Evolutionary conservation across 2,329 filamentous ascomycete genomes (phyloP).

Genomic region (Chrysoporthe deuterocubensis): DNA sequence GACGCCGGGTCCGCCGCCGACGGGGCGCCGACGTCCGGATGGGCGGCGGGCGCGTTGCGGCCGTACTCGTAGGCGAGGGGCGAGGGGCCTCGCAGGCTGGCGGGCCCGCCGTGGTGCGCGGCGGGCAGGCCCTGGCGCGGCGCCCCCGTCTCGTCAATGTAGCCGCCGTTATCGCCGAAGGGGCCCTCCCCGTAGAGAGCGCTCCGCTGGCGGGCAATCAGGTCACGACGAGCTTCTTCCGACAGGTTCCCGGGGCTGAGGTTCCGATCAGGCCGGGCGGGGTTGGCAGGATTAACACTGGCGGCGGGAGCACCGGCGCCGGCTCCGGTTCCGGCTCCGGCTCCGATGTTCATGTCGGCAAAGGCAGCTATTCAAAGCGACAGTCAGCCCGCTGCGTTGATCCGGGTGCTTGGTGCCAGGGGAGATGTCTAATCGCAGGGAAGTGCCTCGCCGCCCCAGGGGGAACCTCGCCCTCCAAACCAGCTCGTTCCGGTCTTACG

Average conservation of each 20-base stretch:
- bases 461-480: too few species aligned
- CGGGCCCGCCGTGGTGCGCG: conserved; percentile 60
- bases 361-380: conserved; percentile 53
- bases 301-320: conserved; percentile 25
- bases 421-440: conserved; percentile 28
- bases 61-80: conserved; percentile 75
- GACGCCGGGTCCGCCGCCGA: conserved; percentile 46
- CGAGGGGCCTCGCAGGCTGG: conserved; percentile 74
- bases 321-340: conserved; percentile 41
- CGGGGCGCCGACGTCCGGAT: conserved; percentile 56
- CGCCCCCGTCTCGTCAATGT: conserved; percentile 69
- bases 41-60: conserved; percentile 47
- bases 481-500: too few species aligned
- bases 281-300: conserved; percentile 52
- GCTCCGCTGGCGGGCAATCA: conserved; percentile 94
- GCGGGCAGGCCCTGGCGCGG: conserved; percentile 69
- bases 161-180: conserved; percentile 69
- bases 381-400: conserved; percentile 36
- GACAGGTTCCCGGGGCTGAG: conserved; percentile 84
- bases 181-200: conserved; percentile 83
- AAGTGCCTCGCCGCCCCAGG: conserved; percentile 26
- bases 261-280: conserved; percentile 69
- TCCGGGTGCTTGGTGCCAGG: conserved; percentile 15
- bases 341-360: conserved; percentile 47
- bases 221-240: conserved; percentile 92